These are phyloP conservation scores for Crotalaria pallida DNA, from an alignment of 306 rosid species.

Conservation along the genomic window DNA sequence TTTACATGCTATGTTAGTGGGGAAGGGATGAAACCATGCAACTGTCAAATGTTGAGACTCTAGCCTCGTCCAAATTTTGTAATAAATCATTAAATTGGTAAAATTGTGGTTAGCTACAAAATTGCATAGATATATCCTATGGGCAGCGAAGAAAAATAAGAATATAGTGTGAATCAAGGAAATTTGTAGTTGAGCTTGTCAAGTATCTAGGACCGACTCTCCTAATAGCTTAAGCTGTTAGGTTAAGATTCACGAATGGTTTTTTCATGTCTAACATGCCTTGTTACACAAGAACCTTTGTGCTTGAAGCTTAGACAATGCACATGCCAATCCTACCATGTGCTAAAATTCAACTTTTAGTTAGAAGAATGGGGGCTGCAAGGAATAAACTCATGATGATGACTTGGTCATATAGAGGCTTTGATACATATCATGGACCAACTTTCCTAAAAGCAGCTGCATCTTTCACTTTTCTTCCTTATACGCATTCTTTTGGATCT, in stretches of 20 bases:
- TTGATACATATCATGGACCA: not conserved
- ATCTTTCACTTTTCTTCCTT: not conserved
- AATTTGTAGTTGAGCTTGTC: not conserved
- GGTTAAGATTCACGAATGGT: not conserved
- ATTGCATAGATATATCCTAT: not conserved
- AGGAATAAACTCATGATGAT: not conserved
- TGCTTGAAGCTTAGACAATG: not conserved
- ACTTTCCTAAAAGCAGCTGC: not conserved
- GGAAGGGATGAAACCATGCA: not conserved
- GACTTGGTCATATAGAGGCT: not conserved
- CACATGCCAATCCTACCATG: too few relatives aligned
- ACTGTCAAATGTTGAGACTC: not conserved
- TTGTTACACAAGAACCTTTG: not conserved
- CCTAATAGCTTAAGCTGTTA: not conserved
- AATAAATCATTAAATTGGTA: not conserved
- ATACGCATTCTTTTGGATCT: conserved; percentile 15
- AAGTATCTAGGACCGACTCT: too few relatives aligned
- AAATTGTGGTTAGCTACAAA: not conserved
- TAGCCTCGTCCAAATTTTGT: not conserved
- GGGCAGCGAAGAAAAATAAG: not conserved
- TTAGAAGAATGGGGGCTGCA: not conserved
- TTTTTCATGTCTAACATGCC: not conserved
- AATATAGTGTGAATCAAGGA: not conserved
- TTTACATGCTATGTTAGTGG: not conserved
- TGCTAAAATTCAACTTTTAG: not conserved